Base-by-base conservation (phyloP, 257 asterid genomes). In the Linderniella brevidens region DNA sequence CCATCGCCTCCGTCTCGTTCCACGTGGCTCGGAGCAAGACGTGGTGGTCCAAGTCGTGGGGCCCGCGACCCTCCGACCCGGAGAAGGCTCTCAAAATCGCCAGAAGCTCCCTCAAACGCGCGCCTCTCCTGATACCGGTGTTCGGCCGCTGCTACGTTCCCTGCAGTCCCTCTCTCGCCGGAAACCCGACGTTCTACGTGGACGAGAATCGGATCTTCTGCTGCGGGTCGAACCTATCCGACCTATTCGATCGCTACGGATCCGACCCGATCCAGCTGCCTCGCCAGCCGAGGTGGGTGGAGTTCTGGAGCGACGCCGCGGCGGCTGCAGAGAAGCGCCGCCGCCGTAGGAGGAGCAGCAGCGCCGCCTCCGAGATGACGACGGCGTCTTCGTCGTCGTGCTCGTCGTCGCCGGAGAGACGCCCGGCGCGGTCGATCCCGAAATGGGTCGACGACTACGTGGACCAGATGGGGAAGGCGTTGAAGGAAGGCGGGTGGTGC, bases 241-340 rank as follows among this genome's bases (percentile, higher is more conserved):
- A 87, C 19, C 83, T 83, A 53, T 87, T 87, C 61, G 92, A 87
- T 41, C 76, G 93, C n/a, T n/a, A n/a, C 0, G 97, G 82, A 37
- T 78, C 94, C 0, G 66, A 72, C 0, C 44, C 77, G 35, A 76
- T 78, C 9, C 54, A 60, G 46, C 83, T 69, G 17, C 75, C 75
- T 9, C 72, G 88, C 3, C 8, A 75, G 46, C 87, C 95, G 62
- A 73, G 97, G 17, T 90, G 99, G 99, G 93, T 90, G 69, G 99
- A 90, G 73, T 90, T 90, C 73, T 90, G 96, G 99, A 85, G 94
- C 58, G 99, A 90, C 15, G 95, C 97, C 10, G 93, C 92, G 6
- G 71, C 71, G 58, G 94, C 6, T 3, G 6, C 3, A 25, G 6
- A 76, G 54, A 82, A 86, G 18, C 86, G 86, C 18, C 76, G 81